Conservation (phyloP, 148 eudicot genomes). For the Silene uniflora region DNA sequence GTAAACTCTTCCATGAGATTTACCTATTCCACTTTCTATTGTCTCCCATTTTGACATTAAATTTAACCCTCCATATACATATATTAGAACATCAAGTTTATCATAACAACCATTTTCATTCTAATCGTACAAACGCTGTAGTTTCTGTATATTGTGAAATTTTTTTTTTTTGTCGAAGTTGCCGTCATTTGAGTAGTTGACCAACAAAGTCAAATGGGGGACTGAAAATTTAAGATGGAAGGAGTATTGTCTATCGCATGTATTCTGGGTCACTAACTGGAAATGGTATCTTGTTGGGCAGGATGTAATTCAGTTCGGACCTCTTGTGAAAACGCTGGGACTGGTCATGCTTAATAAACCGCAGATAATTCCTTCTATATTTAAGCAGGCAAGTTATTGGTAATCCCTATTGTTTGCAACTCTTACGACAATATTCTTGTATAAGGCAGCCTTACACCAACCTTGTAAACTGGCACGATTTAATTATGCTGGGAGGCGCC, state of each 20-base stretch:
- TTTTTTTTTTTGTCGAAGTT: too few relatives aligned
- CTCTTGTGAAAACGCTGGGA: slow-evolving; percentile 96
- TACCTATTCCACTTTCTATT: too few relatives aligned
- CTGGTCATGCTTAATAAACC: slow-evolving; percentile 82
- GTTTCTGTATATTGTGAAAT: not conserved
- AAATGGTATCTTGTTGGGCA: slow-evolving; percentile 24
- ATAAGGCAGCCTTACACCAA: not conserved
- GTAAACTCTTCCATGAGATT: slow-evolving; percentile 27
- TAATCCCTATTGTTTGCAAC: not conserved
- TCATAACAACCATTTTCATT: too few relatives aligned
- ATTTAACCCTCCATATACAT: not conserved
- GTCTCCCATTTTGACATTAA: not conserved
- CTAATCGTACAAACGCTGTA: not conserved
- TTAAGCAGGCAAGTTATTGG: slow-evolving; percentile 62
- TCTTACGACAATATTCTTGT: not conserved
- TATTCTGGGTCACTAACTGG: not conserved
- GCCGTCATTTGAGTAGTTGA: not conserved
- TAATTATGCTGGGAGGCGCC: too few relatives aligned
- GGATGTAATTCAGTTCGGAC: slow-evolving; percentile 98
- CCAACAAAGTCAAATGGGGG: not conserved
- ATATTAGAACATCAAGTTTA: not conserved
- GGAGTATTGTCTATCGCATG: too few relatives aligned
- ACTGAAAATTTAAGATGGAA: not conserved
- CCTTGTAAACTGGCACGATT: not conserved
- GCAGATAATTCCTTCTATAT: slow-evolving; percentile 78